Evolutionary conservation across 345 rosid genomes (phyloP).

Genomic region (Pistacia atlantica): DNA sequence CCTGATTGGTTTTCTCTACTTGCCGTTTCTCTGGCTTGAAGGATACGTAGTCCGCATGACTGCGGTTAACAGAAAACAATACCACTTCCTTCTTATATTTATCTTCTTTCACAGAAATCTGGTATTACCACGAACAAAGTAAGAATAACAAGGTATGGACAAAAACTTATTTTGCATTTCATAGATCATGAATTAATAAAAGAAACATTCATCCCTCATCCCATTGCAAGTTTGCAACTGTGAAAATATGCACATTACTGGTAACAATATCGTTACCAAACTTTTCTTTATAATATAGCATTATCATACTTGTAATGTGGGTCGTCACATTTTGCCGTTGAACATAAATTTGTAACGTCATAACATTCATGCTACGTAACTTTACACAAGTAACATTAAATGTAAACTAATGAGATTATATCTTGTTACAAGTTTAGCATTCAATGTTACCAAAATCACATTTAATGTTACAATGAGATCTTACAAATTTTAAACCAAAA

Average conservation of each 20-base stretch:
- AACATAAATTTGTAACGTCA: neutral
- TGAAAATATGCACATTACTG: neutral
- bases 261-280: neutral
- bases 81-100: conserved; percentile 82
- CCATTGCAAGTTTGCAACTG: neutral
- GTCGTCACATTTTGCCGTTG: neutral
- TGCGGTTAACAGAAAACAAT: conserved; percentile 63
- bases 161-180: neutral
- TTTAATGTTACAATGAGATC: neutral
- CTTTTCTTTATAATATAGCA: neutral
- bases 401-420: neutral
- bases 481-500: neutral
- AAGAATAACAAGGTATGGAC: neutral
- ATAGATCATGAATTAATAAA: neutral
- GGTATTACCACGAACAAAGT: conserved; percentile 17
- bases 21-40: conserved; percentile 86
- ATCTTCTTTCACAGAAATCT: conserved; percentile 84
- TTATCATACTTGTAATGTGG: neutral
- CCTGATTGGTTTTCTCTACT: conserved; percentile 48
- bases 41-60: conserved; percentile 60
- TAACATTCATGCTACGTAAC: neutral
- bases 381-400: neutral
- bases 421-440: neutral
- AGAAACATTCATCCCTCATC: neutral
- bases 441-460: neutral